These are phyloP conservation scores for Heterobasidion irregulare DNA, from an alignment of 1,284 basidiomycete genomes.

Conservation along the genomic window DNA sequence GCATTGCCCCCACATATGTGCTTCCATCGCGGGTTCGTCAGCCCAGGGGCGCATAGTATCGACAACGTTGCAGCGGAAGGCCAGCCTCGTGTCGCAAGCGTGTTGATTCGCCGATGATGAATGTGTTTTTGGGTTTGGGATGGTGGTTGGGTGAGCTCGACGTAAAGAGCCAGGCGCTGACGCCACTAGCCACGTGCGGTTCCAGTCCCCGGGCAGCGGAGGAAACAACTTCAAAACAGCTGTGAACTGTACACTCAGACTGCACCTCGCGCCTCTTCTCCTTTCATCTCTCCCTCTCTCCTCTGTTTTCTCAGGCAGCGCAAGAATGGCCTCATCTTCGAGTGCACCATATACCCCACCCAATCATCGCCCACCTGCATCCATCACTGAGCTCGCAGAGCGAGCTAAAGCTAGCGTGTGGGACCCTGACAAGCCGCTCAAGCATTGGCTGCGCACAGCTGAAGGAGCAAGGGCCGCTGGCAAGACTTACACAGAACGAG, in stretches of 20 bases:
- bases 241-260: neutral
- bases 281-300: neutral
- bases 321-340: neutral
- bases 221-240: too few relatives aligned
- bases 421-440: conserved; percentile 41
- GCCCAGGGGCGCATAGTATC: too few relatives aligned
- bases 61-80: too few relatives aligned
- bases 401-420: conserved; percentile 36
- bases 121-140: too few relatives aligned
- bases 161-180: too few relatives aligned
- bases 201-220: too few relatives aligned
- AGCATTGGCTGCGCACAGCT: conserved; percentile 45
- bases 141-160: too few relatives aligned
- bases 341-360: neutral
- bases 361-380: conserved; percentile 22
- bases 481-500: conserved; percentile 29
- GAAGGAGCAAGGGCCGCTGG: conserved; percentile 43
- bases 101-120: too few relatives aligned
- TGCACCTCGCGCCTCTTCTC: neutral
- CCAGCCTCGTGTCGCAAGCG: too few relatives aligned
- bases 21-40: too few relatives aligned
- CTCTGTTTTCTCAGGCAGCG: neutral
- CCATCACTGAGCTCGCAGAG: conserved; percentile 50
- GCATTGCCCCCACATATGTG: too few relatives aligned
- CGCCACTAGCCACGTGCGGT: too few relatives aligned